Conservation (phyloP, 176 grass and related monocot genomes). For the Tillandsia leiboldiana region DNA sequence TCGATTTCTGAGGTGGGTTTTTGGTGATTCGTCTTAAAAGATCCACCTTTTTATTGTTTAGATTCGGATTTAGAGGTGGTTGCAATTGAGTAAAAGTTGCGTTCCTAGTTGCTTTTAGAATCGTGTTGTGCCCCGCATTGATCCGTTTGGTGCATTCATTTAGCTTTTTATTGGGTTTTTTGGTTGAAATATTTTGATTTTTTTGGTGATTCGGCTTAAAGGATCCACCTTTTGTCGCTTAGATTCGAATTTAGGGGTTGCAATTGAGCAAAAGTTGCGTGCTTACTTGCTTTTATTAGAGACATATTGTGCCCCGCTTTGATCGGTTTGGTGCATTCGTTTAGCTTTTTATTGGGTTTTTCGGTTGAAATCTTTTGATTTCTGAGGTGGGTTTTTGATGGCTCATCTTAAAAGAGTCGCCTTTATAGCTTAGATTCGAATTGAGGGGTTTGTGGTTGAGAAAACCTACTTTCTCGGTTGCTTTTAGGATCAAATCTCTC, state of each 20-base stretch:
- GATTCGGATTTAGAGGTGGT: not conserved
- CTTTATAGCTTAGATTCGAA: not conserved
- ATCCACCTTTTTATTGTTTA: not conserved
- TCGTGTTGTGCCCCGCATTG: not conserved
- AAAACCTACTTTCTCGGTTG: not conserved
- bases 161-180: not conserved
- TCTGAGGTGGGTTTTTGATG: not conserved
- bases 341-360: not conserved
- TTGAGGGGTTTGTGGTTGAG: not conserved
- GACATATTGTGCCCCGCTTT: not conserved
- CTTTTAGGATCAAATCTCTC: not conserved
- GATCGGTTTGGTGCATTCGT: not conserved
- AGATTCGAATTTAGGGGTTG: not conserved
- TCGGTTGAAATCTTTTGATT: conserved; percentile 1
- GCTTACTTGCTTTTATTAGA: not conserved
- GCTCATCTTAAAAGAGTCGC: not conserved
- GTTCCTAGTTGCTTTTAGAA: not conserved
- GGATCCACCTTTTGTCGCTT: not conserved
- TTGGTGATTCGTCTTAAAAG: not conserved
- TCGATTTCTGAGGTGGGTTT: not conserved
- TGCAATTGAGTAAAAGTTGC: not conserved
- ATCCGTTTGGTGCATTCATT: not conserved
- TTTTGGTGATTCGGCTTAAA: not conserved
- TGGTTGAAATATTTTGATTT: not conserved
- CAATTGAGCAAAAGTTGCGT: not conserved